These are phyloP conservation scores for Aaosphaeria arxii DNA, from an alignment of 2,329 filamentous ascomycete genomes.

Conservation along the genomic window DNA sequence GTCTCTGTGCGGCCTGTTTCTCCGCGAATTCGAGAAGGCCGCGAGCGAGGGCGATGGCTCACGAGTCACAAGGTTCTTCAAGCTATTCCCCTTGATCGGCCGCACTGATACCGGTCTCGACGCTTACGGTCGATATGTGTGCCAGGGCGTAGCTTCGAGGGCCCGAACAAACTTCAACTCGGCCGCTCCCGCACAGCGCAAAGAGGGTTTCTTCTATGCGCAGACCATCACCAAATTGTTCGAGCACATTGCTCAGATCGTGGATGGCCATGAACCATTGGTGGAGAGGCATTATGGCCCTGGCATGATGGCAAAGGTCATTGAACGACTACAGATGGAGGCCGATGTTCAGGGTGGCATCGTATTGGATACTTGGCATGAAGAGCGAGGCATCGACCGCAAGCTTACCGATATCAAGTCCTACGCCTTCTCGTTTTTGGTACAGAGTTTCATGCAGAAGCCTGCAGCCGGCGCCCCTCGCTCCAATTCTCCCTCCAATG, in stretches of 20 bases:
- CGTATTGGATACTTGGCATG: slow-evolving; percentile 90
- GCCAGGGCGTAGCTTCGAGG: slow-evolving; percentile 83
- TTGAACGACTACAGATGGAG: slow-evolving; percentile 88
- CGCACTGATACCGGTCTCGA: slow-evolving; percentile 85
- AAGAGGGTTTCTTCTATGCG: slow-evolving; percentile 87
- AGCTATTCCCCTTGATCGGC: slow-evolving; percentile 91
- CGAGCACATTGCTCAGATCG: slow-evolving; percentile 95
- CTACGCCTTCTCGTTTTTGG: slow-evolving; percentile 94
- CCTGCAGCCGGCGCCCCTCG: slow-evolving; percentile 61
- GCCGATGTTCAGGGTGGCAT: slow-evolving; percentile 96
- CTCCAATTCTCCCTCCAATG: slow-evolving; percentile 69
- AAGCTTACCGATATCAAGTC: slow-evolving; percentile 94
- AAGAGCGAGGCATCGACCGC: slow-evolving; percentile 80
- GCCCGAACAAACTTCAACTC: slow-evolving; percentile 79
- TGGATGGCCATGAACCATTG: slow-evolving; percentile 84
- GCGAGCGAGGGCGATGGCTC: slow-evolving; percentile 81
- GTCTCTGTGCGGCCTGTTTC: slow-evolving; percentile 83
- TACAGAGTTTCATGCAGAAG: slow-evolving; percentile 86
- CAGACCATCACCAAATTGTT: slow-evolving; percentile 88
- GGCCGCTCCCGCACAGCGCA: slow-evolving; percentile 57
- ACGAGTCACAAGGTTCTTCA: slow-evolving; percentile 94
- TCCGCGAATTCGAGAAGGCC: slow-evolving; percentile 93
- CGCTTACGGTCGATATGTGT: slow-evolving; percentile 94
- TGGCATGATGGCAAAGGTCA: slow-evolving; percentile 91
- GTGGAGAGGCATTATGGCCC: slow-evolving; percentile 92